phyloP scores from a whole-genome alignment of 495 filamentous ascomycete species.

The Schizothecium vesticola region DNA sequence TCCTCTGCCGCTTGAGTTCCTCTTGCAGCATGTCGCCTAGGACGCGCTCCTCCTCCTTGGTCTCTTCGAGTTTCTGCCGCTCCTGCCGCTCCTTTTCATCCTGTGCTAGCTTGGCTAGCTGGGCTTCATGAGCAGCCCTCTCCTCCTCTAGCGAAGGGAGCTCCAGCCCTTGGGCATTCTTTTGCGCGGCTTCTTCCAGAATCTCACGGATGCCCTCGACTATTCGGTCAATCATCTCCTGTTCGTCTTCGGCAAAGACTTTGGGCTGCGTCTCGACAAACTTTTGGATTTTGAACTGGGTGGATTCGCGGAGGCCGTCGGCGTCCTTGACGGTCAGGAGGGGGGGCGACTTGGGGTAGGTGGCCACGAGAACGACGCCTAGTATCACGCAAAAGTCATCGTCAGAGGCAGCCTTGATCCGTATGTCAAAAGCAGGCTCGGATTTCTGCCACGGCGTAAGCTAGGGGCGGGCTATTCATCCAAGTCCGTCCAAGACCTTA shows the following conservation, averaged over 20 bases:
- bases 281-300: constrained; percentile 61
- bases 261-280: constrained; percentile 66
- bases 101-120: constrained; percentile 44
- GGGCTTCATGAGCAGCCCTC: constrained; percentile 59
- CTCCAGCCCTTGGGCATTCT: constrained; percentile 62
- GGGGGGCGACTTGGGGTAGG: constrained; percentile 86
- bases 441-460: constrained; percentile 52
- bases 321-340: constrained; percentile 64
- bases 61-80: constrained; percentile 50
- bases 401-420: constrained; percentile 65
- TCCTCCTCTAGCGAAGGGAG: constrained; percentile 88
- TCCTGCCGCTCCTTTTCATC: constrained; percentile 45
- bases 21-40: constrained; percentile 72
- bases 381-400: constrained; percentile 59
- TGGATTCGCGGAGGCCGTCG: constrained; percentile 55
- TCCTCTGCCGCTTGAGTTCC: constrained; percentile 61
- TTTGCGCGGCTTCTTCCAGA: constrained; percentile 77
- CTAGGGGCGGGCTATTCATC: not conserved
- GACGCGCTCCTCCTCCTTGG: constrained; percentile 67
- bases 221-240: constrained; percentile 88
- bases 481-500: constrained; percentile 28
- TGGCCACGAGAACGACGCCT: constrained; percentile 72
- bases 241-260: constrained; percentile 46
- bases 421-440: constrained; percentile 74
- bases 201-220: constrained; percentile 78